A percentile compares a stretch with the other conserved stretches of the same genome.
These are phyloP conservation scores for Crithidia fasciculata DNA, from an alignment of 208 protist species.

Conservation along the genomic window DNA sequence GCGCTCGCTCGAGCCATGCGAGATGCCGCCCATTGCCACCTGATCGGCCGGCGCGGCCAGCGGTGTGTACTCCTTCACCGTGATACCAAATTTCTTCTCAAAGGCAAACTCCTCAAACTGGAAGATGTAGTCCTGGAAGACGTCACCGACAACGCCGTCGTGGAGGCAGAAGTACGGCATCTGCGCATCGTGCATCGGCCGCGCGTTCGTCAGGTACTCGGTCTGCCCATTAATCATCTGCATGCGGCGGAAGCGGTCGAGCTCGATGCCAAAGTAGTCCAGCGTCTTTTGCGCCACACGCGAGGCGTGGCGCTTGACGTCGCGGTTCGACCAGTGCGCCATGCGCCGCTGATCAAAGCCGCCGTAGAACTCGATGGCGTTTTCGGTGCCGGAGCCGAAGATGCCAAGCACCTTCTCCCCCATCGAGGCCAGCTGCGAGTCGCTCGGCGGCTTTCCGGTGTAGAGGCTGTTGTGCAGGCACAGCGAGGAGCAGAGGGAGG, in stretches of 20 bases:
- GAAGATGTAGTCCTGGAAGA: conserved; percentile 85
- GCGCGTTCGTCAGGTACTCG: conserved; percentile 77
- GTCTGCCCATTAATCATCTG: conserved; percentile 91
- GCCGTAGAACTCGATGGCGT: conserved; percentile 84
- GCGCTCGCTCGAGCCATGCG: conserved; percentile 31
- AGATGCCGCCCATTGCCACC: conserved; percentile 60
- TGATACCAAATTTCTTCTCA: conserved; percentile 82
- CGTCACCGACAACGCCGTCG: conserved; percentile 81
- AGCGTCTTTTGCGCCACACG: conserved; percentile 88
- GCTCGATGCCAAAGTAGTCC: conserved; percentile 81
- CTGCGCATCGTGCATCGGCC: conserved; percentile 85
- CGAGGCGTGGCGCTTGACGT: conserved; percentile 82
- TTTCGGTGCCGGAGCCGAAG: conserved; percentile 86
- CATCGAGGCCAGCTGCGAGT: conserved; percentile 80
- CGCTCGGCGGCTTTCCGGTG: conserved; percentile 85
- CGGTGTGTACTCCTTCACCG: conserved; percentile 77
- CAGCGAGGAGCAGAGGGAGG: conserved; percentile 87
- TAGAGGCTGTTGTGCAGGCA: conserved; percentile 89
- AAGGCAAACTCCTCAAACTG: conserved; percentile 93
- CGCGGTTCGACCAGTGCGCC: conserved; percentile 91
- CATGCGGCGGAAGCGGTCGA: conserved; percentile 87
- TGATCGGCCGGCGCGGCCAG: conserved; percentile 67
- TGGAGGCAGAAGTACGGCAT: conserved; percentile 91
- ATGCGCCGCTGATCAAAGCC: conserved; percentile 82
- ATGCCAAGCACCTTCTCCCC: conserved; percentile 90